phyloP scores from a whole-genome alignment of 768 basidiomycete genomes.

The Calocybe cyanea region DNA sequence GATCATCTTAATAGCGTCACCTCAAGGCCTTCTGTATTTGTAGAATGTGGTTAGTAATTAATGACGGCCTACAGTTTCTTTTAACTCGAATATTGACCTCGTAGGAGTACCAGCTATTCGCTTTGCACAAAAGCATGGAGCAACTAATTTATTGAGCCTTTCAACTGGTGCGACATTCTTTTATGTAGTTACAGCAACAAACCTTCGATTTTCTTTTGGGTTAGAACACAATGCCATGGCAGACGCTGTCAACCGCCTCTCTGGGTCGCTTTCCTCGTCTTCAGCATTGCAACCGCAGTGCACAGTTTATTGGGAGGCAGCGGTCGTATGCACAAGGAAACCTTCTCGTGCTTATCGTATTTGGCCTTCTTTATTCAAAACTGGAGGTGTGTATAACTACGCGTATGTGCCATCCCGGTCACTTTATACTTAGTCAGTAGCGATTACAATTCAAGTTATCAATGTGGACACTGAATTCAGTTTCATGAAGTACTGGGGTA shows the following conservation, averaged over 20 bases:
- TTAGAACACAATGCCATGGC: conserved; percentile 30
- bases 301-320: conserved; percentile 77
- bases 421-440: no score
- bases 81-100: neutral
- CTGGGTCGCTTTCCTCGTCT: conserved; percentile 74
- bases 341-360: conserved; percentile 57
- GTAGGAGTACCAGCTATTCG: conserved; percentile 72
- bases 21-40: conserved; percentile 65
- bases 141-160: conserved; percentile 64
- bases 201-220: conserved; percentile 63
- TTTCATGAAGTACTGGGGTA: no score
- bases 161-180: conserved; percentile 79
- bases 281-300: conserved; percentile 74
- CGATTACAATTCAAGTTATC: no score
- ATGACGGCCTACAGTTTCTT: neutral
- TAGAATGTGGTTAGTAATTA: conserved; percentile 63
- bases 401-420: no score
- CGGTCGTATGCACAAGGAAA: conserved; percentile 76
- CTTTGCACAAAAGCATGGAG: conserved; percentile 71
- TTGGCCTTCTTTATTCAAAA: conserved; percentile 40
- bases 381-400: no score
- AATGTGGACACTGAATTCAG: no score
- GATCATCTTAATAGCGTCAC: conserved; percentile 70
- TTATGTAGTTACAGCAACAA: conserved; percentile 70
- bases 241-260: conserved; percentile 63